Base-by-base conservation (phyloP, 768 basidiomycete species). In the Collybiopsis confluens region DNA sequence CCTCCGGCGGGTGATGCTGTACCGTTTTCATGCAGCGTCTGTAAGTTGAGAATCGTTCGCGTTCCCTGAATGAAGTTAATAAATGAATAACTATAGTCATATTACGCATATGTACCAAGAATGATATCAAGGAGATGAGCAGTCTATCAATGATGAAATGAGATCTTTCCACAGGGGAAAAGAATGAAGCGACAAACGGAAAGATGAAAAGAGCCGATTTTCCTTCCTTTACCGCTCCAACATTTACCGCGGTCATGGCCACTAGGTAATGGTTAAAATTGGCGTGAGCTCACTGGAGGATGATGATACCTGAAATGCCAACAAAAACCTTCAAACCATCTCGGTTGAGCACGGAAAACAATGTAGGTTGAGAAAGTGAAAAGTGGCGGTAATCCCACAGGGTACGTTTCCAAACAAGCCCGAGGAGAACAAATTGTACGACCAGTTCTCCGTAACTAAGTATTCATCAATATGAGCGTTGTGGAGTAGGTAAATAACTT, bases 311-410 rank as follows among this genome's bases (percentile, higher is more conserved):
- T 23, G 18, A 20, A 38, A 48, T 48, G 3, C 20, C 47, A 4
- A 21, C 33, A 21, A 48, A 37, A 16, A 48, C 47, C 37, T 5
- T 38, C 20, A 48, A 37, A 37, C 47, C 23, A 16, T 48, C 47
- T 36, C 16, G 30, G 23, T 48, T 38, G 18, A 48, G 11, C 21
- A 48, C 47, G 24, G 47, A 48, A 21, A 48, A 37, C 35, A 48
- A 48, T 20, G 15, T 18, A 6, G 45, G 35, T 5, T 21, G 35
- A 37, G 33, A n/a, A 20, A 30, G 18, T 18, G 28, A 5, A 35
- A 30, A 36, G n/a, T 23, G 47, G 33, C 47, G 47, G 37, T 36
- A 35, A 37, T 48, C 47, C 47, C 47, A 48, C 13, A 48, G 23
- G 3, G 47, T 48, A 15, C 47, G 47, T 35, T 48, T 48, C 47